These are phyloP conservation scores for Aspergillus ellipticus DNA, from an alignment of 495 filamentous ascomycete genomes.

Conservation along the genomic window DNA sequence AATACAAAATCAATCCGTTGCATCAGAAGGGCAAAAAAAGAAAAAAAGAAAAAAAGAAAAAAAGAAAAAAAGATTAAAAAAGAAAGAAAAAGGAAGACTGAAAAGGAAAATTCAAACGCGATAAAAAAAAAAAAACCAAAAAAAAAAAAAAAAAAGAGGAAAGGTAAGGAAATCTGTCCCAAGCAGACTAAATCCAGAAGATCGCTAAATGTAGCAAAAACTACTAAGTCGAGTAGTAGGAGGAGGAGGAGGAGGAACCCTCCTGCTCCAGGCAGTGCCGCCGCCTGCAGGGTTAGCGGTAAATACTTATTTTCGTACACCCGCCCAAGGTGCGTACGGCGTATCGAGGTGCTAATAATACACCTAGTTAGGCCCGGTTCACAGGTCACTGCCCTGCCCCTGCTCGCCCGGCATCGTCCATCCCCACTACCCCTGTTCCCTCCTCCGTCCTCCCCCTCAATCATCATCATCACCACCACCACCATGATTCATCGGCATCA, in stretches of 20 bases:
- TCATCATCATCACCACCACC: constrained; percentile 14
- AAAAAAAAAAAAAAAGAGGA: not conserved
- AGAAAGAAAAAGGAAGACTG: not conserved
- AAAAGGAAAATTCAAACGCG: not conserved
- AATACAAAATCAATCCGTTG: too few species aligned
- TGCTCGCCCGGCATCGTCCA: constrained; percentile 13
- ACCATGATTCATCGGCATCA: constrained; percentile 21
- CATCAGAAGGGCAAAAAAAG: too few species aligned
- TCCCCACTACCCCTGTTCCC: constrained; percentile 9
- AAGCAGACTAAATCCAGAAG: not conserved
- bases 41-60: not conserved
- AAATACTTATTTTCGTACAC: not conserved
- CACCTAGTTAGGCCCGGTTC: constrained; percentile 12
- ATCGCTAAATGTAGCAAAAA: constrained; percentile 10
- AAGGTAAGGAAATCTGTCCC: not conserved
- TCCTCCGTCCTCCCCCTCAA: constrained; percentile 14
- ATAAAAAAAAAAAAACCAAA: not conserved
- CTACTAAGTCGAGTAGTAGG: not conserved
- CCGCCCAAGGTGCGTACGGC: not conserved
- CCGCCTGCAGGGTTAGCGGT: constrained; percentile 12
- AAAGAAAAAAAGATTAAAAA: constrained; percentile 4
- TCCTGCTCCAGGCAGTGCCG: constrained; percentile 7
- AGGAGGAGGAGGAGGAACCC: not conserved
- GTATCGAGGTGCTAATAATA: constrained; percentile 18
- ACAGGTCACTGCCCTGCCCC: constrained; percentile 18